Evolutionary conservation across 1,139 yeast species (phyloP).

Genomic region (Geotrichum australiense): DNA sequence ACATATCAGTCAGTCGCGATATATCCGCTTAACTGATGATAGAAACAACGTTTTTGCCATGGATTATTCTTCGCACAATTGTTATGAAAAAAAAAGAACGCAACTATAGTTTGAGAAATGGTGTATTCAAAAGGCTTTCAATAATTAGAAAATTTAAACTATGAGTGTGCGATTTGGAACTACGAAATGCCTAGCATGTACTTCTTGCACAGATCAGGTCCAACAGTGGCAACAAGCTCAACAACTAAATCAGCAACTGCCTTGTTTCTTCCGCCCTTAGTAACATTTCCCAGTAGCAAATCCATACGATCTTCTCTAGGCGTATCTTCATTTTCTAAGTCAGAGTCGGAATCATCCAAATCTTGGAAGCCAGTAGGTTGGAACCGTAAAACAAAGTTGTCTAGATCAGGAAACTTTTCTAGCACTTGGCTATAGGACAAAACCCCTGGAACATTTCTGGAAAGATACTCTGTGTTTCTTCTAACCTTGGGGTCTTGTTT

Average conservation of each 20-base stretch:
- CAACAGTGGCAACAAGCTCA: constrained; percentile 8
- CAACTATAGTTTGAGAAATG: too few relatives aligned
- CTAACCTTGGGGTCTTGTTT: too few relatives aligned
- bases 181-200: too few relatives aligned
- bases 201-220: constrained; percentile 5
- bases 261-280: not conserved
- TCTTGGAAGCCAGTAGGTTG: constrained; percentile 1
- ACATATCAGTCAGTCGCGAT: too few relatives aligned
- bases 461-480: not conserved
- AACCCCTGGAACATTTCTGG: constrained; percentile 1
- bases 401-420: not conserved
- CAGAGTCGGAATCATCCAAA: not conserved
- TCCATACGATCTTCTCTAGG: too few relatives aligned
- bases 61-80: too few relatives aligned
- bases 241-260: not conserved
- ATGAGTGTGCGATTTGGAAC: too few relatives aligned
- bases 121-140: too few relatives aligned
- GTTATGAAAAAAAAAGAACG: too few relatives aligned
- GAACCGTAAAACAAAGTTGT: not conserved
- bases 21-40: too few relatives aligned
- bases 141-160: too few relatives aligned
- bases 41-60: too few relatives aligned
- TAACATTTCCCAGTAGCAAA: not conserved
- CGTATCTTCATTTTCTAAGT: not conserved
- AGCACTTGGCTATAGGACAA: constrained; percentile 1